Base-by-base conservation (phyloP, 108 stramenopile species). In the Fragilaria crotonensis region DNA sequence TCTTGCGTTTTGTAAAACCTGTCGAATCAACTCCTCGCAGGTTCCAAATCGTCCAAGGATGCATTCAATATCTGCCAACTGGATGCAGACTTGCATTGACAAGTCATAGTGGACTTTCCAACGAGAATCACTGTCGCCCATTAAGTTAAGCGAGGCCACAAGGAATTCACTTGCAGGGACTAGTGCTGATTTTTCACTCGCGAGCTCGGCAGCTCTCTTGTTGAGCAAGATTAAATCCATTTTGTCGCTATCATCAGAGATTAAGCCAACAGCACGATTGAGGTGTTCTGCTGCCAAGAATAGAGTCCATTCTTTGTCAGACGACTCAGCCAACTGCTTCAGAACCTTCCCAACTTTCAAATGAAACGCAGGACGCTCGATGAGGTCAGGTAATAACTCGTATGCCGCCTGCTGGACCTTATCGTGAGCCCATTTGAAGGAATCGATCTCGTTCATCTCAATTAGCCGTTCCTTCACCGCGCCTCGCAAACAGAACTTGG, bases 401-500 rank as follows among this genome's bases (percentile, higher is more conserved):
- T 68, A 74, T 5, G 76, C 70, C 0, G 78, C 76, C 36, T 78
- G 63, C 54, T 84, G 78, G 18, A 80, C 57, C 36, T 70, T 57
- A 58, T 80, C 79, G 45, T 84, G 76, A 9, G 76, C 61, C 36
- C 36, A 41, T 41, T 41, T 41, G 36, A 41, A 41, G 14, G 36
- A 11, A 7, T 14, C 14, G 36, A 11, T 14, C 7, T 41, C 36
- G 14, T 11, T 7, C 11, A 41, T 41, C 7, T 41, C 36, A 41
- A 41, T 41, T 41, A 41, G 14, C 14, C 7, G 36, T 7, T 41
- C 36, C 7, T 41, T 41, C 11, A 14, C 36, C 7, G 36, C 36
- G 36, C 14, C 7, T 41, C 36, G 11, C 14, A 41, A 14, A 14
- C 36, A 14, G 11, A 7, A 14, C 14, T 41, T 41, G 14, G 14